Base-by-base conservation (phyloP, 345 rosid species). In the Citrus australasica region DNA sequence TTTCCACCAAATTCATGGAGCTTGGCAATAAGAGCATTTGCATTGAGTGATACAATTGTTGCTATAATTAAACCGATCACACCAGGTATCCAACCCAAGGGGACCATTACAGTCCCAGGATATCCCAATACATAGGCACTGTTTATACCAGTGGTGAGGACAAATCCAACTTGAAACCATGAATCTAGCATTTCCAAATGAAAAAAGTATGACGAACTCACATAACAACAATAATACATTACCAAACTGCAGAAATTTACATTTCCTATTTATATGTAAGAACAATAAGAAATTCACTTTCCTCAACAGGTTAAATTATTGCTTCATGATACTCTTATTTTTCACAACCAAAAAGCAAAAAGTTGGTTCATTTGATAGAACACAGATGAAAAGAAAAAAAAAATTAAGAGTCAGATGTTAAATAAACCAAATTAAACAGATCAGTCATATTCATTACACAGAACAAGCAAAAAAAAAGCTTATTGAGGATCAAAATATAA, bases 71-170 rank as follows among this genome's bases (percentile, higher is more conserved):
- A 86, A 78, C 97, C 97, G 37, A 91, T 70, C 0, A 88, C 92
- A 72, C 99, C 99, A 69, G 85, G 84, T 51, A 80, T 63, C 99
- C 99, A 94, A 73, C 99, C 97, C 74, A 96, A 83, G 77, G 95
- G 94, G 74, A 92, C 97, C 98, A 94, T 92, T 6, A 96, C 76
- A 6, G 97, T 88, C 80, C 93, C 97, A 9, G 99, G 85, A 83
- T 92, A 96, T 76, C 99, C 99, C 84, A 96, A 83, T 69, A 94
- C 95, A 84, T 87, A 96, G 0, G 92, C 97, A 67, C 97, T 96
- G 92, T 96, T 96, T 76, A 94, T 68, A n/a, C 97, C 92, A 0
- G 95, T 92, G 19, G 98, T 91, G 69, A 96, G 86, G 32, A 96
- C 90, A 60, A 94, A 92, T 40, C 93, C 91, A 73, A 87, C 95